Evolutionary conservation across 2,329 filamentous ascomycete genomes (phyloP), one percentile per base, ranked within the genome.

Genomic region (Apiospora hydei): DNA sequence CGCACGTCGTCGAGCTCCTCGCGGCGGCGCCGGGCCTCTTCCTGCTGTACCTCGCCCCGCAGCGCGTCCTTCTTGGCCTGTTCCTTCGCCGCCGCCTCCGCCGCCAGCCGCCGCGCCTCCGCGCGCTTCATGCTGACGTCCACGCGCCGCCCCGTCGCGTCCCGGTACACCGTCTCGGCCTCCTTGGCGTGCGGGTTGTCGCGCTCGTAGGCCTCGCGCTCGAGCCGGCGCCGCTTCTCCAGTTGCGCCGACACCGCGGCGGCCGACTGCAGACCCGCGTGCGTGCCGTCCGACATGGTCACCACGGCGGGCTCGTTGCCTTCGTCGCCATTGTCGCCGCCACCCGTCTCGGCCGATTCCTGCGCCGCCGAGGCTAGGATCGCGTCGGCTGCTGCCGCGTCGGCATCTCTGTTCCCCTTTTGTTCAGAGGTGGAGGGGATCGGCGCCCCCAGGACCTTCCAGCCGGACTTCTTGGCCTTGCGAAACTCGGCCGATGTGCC

Each of bases 71-170:
- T 87, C 74, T 91, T 92, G 70, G 89, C 89, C 80, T 93, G 92
- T 77, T 92, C 91, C 69, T 91, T 90, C 76, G 94, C 92, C 77
- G 95, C 92, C 0, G 92, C 92, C 76, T 93, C 94, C 5, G 82
- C 81, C 1, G 85, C 87, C 13, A 83, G 83, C 69, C 90, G 89
- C n/a, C 94, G 89, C 69, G 94, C 92, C 81, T 98, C 95, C 26
- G 94, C 95, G 34, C 95, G 89, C 82, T 94, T 94, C 93, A 98
- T 94, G 24, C 92, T 91, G 34, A 98, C 90, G 79, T 99, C 97
- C 75, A 99, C 95, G 71, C 97, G 92, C n/a, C 95, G 89, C 16
- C 96, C 96, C 3, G 93, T 96, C 14, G 97, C 96, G 83, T 99
- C 96, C 77, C 96, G 93, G 81, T 98, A 98, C 34, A 98, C 95